Base-by-base conservation (phyloP, 164 flowering plant genomes). In the Hamamelis virginiana region DNA sequence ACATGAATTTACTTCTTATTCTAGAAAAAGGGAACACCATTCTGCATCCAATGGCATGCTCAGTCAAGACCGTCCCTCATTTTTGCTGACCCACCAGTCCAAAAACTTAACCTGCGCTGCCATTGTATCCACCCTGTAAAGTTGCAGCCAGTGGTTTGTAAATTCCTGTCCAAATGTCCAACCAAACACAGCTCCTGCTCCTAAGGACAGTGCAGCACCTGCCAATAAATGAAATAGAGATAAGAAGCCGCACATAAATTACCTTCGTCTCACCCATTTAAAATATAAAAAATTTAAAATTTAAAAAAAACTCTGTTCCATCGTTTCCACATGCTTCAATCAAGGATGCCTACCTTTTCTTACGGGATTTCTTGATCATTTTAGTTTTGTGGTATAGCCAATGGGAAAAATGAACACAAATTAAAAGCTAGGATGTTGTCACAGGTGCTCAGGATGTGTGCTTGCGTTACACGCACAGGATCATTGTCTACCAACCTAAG, bases 71-170 rank as follows among this genome's bases (percentile, higher is more conserved):
- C 72, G 58, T 9, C 78, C 70, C 43, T 67, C 81, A 8, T 69
- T 62, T 74, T 89, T 91, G 33, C 68, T 74, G 73, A 80, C 80
- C 94, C 90, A 83, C 98, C 97, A 91, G 61, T 94, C 94, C 81
- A 89, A 21, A 71, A 89, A 91, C 82, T 89, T 90, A n/a, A 73
- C 76, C 76, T 94, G 89, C 6, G 97, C 89, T 75, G 89, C 79
- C 86, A 83, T 63, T 62, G 97, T 83, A 69, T 94, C 94, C 76
- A 84, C 25, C 80, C 85, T 72, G 75, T 94, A 91, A 14, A 94
- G 91, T 74, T 91, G 94, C 33, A 80, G 69, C 74, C 70, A 78
- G 77, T 91, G 97, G 52, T 61, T 82, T n/a, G 89, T 94, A 53
- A 80, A 56, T 74, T 94, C 98, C 4, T 83, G 83, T 8, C 94